These are phyloP conservation scores for Ustilago cynodontis DNA, from an alignment of 1,284 basidiomycete species.

Conservation along the genomic window DNA sequence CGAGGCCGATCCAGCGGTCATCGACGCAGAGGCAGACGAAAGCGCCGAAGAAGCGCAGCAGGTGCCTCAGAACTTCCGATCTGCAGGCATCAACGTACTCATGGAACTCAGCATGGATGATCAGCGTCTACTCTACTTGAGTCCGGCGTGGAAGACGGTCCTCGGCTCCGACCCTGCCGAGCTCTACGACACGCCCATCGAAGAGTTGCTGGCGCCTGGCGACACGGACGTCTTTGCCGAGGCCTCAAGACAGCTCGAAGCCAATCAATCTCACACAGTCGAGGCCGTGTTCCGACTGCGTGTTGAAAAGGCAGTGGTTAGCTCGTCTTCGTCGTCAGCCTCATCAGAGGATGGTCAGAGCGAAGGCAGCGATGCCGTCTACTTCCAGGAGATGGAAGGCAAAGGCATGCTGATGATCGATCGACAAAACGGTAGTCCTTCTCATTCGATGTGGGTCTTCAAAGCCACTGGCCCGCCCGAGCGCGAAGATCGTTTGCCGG, in stretches of 20 bases:
- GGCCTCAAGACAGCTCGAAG: slow-evolving; percentile 85
- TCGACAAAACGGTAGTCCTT: slow-evolving; percentile 83
- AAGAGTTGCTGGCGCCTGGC: slow-evolving; percentile 82
- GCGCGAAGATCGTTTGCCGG: slow-evolving; percentile 56
- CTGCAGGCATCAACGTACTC: slow-evolving; percentile 72
- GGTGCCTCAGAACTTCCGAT: slow-evolving; percentile 31
- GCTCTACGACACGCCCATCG: slow-evolving; percentile 83
- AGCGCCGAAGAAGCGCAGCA: background rate
- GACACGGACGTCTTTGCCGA: slow-evolving; percentile 88
- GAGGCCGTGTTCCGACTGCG: slow-evolving; percentile 90
- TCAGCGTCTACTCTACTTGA: slow-evolving; percentile 87
- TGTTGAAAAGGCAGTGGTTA: slow-evolving; percentile 71
- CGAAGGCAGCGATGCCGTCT: slow-evolving; percentile 71
- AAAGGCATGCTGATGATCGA: slow-evolving; percentile 99
- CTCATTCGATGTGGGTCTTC: slow-evolving; percentile 99
- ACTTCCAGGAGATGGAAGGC: slow-evolving; percentile 90
- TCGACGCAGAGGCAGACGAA: slow-evolving; percentile 3
- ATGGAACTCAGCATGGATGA: slow-evolving; percentile 94
- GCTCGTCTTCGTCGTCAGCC: slow-evolving; percentile 74
- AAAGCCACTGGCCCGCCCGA: slow-evolving; percentile 77
- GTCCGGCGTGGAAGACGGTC: slow-evolving; percentile 91
- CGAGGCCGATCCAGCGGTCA: background rate
- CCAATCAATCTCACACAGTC: slow-evolving; percentile 93
- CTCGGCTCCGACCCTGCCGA: slow-evolving; percentile 86
- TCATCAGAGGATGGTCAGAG: slow-evolving; percentile 62